Evolutionary conservation across 2,329 filamentous ascomycete species (phyloP), one percentile per base, ranked within the genome.

Genomic region (Pezicula carpinea): DNA sequence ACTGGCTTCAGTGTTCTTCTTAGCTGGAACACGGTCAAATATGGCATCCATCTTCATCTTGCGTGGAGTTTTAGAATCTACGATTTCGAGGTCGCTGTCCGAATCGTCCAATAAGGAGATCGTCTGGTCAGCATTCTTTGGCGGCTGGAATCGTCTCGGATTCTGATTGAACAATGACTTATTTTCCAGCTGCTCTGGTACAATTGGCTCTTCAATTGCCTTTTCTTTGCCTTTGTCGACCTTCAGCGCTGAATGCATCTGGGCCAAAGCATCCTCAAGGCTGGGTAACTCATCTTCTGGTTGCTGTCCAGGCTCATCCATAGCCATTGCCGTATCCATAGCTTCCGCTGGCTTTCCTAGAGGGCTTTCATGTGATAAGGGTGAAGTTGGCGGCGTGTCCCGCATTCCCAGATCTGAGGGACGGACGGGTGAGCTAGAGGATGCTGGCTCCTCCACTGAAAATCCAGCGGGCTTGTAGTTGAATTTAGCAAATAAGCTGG

Each of bases 401-500:
- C 69, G 68, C 66, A 71, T 71, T 53, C 80, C 77, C 2, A 66
- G 62, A 58, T 83, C 77, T 5, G 76, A 76, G 29, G 71, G 70
- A 23, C 64, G 64, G 13, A 73, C 72, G 18, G 79, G 83, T 3
- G 85, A 87, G 62, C 75, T 82, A 3, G 65, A 64, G 8, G 64
- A 65, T 18, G 63, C 66, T 5, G 51, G 51, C 23, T 69, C 41
- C 43, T 56, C 34, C 53, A 56, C 33, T 15, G 41, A 40, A 5
- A 74, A 70, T 18, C 36, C 51, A 5, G 32, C 48, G 15, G 69
- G 69, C 58, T 75, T 79, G 59, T 84, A 91, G 61, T 91, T 90
- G 71, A 97, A 96, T 19, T 80, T 80, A 44, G 89, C 84, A 60
- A 97, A 87, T 1, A 99, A 74, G 49, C 87, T 87, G 32, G 83